Base-by-base conservation (phyloP, 78 protist species). In the Acrasis kona region DNA sequence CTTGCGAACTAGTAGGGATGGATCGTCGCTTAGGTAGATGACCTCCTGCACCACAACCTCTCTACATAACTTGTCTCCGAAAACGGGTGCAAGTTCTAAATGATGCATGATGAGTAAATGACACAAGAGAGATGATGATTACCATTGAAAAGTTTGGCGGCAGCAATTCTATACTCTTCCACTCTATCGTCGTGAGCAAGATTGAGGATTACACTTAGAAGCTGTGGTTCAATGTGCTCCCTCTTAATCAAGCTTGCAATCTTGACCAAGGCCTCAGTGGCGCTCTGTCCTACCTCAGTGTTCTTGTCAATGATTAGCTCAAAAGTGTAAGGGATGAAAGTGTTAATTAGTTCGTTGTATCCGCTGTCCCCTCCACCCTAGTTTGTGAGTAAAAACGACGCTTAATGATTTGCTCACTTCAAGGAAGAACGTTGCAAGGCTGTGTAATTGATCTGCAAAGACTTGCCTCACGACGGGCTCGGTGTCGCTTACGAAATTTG, bases 1-100 rank as follows among this genome's bases (percentile, higher is more conserved):
- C 65, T 72, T 79, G 36, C 87, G 77, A 28, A 83, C 87, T 28
- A 76, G 70, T 72, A 83, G 78, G 6, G 57, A 40, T 31, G 73
- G 1, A 71, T 83, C 87, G 42, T 10, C 69, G 5, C 81, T 8
- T 7, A 83, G 72, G 2, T 8, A 10, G 12, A 7, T 7, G 30
- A 81, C 39, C 66, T 81, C 85, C 3, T 36, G 70, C n/a, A 81
- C 30, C 39, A 81, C 82, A 9, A 37, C 12, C 31, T 30, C 10
- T 30, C 3, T 27, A 68, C 70, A 5, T n/a, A 58, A 35, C 1
- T 71, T 30, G 37, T 8, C n/a, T 29, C 78, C 69, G 58, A 71
- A 39, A 12, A 1, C 2, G 36, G 38, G 31, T 6, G 73, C 65
- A 9, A 2, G 2, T 2, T 41, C 70, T 8, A n/a, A n/a, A n/a